Evolutionary conservation across 176 grass and related monocot genomes (phyloP).

Genomic region (Carex littledalei): DNA sequence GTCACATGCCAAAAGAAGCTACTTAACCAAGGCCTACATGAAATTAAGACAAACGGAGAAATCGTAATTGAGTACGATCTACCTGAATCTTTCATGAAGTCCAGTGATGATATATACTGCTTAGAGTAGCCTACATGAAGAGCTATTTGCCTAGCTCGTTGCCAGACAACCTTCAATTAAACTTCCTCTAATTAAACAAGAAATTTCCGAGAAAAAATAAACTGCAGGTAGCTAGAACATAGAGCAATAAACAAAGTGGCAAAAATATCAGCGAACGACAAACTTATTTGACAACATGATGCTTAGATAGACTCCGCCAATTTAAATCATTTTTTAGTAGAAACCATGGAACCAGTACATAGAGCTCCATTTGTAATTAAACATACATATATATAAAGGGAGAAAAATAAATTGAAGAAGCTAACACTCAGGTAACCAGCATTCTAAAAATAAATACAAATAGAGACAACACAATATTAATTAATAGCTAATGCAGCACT

Average conservation of each 20-base stretch:
- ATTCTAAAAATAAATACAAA: background rate
- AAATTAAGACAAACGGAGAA: background rate
- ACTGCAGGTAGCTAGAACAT: background rate
- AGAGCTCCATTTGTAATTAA: background rate
- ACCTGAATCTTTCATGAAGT: slow-evolving; percentile 21
- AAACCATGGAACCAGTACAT: background rate
- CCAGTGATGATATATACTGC: background rate
- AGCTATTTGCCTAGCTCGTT: background rate
- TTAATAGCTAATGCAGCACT: slow-evolving; percentile 3
- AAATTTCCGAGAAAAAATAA: background rate
- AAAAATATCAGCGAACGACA: background rate
- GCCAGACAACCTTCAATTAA: background rate
- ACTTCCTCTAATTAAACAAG: background rate
- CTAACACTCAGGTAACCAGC: background rate
- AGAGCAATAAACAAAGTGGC: background rate
- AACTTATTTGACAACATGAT: background rate
- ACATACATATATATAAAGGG: background rate
- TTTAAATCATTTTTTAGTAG: background rate
- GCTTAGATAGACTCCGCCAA: background rate
- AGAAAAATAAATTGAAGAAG: background rate
- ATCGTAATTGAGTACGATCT: background rate
- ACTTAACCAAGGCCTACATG: background rate
- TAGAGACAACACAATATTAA: slow-evolving; percentile 1
- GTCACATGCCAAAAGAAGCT: background rate
- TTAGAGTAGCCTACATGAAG: slow-evolving; percentile 15